Conservation (phyloP, 352 stramenopile species). For the Globisporangium uncinulatum region DNA sequence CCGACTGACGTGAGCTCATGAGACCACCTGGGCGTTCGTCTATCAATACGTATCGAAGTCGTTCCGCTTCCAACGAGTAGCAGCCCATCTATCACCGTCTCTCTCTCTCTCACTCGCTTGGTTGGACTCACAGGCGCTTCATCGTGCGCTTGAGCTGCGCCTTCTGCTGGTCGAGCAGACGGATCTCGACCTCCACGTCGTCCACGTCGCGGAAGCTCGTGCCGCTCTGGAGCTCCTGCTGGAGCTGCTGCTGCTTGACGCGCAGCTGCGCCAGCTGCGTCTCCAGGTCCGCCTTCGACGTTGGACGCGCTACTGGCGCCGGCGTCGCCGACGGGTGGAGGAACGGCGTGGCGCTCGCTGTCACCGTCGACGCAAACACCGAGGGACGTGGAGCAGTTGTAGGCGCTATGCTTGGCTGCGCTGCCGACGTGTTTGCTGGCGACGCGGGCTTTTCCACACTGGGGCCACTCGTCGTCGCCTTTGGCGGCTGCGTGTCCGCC, state of each 20-base stretch:
- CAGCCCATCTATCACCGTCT: background rate
- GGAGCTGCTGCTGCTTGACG: conserved; percentile 23
- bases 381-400: conserved; percentile 10
- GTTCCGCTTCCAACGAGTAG: too few relatives aligned
- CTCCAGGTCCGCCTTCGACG: conserved; percentile 37
- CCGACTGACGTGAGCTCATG: background rate
- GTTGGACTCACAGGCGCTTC: conserved; percentile 26
- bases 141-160: conserved; percentile 42
- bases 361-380: conserved; percentile 15
- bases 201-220: conserved; percentile 16
- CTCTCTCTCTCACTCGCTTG: background rate
- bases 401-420: background rate
- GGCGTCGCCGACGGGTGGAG: conserved; percentile 19
- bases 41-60: background rate
- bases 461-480: background rate
- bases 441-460: background rate
- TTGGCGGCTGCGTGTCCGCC: background rate
- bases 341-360: conserved; percentile 24
- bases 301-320: conserved; percentile 8
- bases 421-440: background rate
- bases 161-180: conserved; percentile 52
- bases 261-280: conserved; percentile 33
- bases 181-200: conserved; percentile 42
- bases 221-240: conserved; percentile 16
- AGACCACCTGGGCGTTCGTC: background rate